Evolutionary conservation across 164 flowering plant species (phyloP), one percentile per base, ranked within the genome.

Genomic region (Stephania yunnanensis): DNA sequence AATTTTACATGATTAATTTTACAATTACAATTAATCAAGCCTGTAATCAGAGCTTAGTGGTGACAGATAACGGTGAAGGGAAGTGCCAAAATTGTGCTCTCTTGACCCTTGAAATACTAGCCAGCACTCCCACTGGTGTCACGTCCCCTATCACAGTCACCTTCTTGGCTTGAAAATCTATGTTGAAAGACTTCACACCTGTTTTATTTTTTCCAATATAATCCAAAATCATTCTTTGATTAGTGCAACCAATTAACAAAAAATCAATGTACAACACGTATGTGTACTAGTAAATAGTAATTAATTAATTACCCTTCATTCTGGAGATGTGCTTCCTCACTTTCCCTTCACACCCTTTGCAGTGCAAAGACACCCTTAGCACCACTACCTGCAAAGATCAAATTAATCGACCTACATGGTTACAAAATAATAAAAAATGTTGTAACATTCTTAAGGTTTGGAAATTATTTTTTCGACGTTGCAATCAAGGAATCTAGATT

Each of bases 311-410:
- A 87, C 99, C 99, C 90, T 92, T 87, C 98, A 95, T 93, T 83
- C 83, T 95, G 7, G 97, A 93, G 50, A 95, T 82, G 78, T 95
- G 96, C 72, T 90, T 95, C 83, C 89, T 87, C 69, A 95, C 85
- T 85, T 95, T 95, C 50, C 90, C 90, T 85, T 88, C 99, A 80
- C 99, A 95, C 5, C 97, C 99, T 78, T 85, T 92, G 90, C 99
- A 95, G 79, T 95, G 98, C 73, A 95, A 78, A 20, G 99, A 91
- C 55, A 95, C 99, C 85, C 87, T 84, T 87, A 95, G 81, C 46
- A 85, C 95, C 77, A 95, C 99, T 52, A 90, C 94, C 98, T 94
- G 82, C 79, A 70, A 76, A 31, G 1, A 69, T 29, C 25, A 11
- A 36, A 36, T 36, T 36, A 36, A 36, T 36, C 42, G 0, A 36